Percentiles rank a stretch among this genome's conserved stretches.
Conservation (phyloP, 2,329 filamentous ascomycete species). For the Anthostomella pinea region DNA sequence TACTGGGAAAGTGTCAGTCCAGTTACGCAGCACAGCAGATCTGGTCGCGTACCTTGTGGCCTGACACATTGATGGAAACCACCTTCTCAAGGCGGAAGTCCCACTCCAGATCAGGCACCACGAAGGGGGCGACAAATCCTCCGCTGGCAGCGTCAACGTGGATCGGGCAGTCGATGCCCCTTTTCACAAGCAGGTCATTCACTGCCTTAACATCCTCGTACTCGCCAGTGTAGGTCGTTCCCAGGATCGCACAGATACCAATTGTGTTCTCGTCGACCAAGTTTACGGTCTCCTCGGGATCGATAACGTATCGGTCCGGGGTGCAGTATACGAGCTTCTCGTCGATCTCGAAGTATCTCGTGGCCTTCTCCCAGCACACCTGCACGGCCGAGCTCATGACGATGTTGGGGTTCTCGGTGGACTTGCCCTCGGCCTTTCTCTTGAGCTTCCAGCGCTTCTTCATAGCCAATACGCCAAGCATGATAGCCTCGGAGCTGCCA, state of each 20-base stretch:
- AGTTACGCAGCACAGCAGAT: not conserved
- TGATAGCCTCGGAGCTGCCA: conserved; percentile 86
- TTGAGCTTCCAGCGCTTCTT: conserved; percentile 92
- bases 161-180: conserved; percentile 75
- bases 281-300: conserved; percentile 58
- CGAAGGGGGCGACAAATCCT: conserved; percentile 91
- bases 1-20: conserved; percentile 37
- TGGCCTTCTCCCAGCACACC: conserved; percentile 95
- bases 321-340: conserved; percentile 75
- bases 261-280: conserved; percentile 72
- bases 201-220: conserved; percentile 92
- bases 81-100: conserved; percentile 89
- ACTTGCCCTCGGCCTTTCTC: conserved; percentile 78
- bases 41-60: conserved; percentile 65
- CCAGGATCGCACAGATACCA: conserved; percentile 87
- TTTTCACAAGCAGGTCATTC: conserved; percentile 80
- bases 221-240: conserved; percentile 92
- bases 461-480: conserved; percentile 83
- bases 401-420: conserved; percentile 79
- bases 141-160: conserved; percentile 92
- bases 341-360: conserved; percentile 88
- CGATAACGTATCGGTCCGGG: conserved; percentile 59
- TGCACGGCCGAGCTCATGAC: conserved; percentile 94
- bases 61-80: conserved; percentile 89
- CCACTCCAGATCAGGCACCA: conserved; percentile 80